phyloP scores from a whole-genome alignment of 176 grass and related monocot species.

The Rhipidocladum racemiflorum region DNA sequence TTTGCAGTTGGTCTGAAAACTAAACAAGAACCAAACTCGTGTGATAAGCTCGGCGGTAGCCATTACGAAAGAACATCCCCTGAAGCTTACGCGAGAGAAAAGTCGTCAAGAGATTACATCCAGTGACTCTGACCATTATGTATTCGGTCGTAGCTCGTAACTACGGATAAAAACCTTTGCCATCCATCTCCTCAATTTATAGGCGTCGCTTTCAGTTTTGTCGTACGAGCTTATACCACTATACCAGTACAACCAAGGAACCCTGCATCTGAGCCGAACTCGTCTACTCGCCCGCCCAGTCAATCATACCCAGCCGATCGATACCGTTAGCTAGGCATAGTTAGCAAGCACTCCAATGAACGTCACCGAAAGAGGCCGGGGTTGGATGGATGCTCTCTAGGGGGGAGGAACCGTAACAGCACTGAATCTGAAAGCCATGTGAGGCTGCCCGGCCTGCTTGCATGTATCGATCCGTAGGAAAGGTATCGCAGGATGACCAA shows the following conservation, averaged over 20 bases:
- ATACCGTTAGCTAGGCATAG: not conserved
- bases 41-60: not conserved
- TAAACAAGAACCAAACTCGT: not conserved
- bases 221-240: not conserved
- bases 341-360: not conserved
- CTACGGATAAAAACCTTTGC: not conserved
- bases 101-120: too few relatives aligned
- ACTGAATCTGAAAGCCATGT: conserved; percentile 19
- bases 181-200: not conserved
- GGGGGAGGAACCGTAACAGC: conserved; percentile 18
- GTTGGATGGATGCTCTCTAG: not conserved
- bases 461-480: not conserved
- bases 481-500: not conserved
- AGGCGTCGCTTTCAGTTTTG: not conserved
- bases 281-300: not conserved
- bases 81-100: too few relatives aligned
- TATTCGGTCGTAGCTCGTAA: not conserved
- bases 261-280: not conserved
- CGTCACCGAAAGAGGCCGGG: not conserved
- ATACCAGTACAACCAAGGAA: not conserved
- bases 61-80: too few relatives aligned
- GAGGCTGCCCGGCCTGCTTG: conserved; percentile 13
- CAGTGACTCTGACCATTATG: not conserved
- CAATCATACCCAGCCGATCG: not conserved
- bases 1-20: not conserved